Conservation (phyloP, 2,329 filamentous ascomycete genomes). For the Amauroascus verrucosus region DNA sequence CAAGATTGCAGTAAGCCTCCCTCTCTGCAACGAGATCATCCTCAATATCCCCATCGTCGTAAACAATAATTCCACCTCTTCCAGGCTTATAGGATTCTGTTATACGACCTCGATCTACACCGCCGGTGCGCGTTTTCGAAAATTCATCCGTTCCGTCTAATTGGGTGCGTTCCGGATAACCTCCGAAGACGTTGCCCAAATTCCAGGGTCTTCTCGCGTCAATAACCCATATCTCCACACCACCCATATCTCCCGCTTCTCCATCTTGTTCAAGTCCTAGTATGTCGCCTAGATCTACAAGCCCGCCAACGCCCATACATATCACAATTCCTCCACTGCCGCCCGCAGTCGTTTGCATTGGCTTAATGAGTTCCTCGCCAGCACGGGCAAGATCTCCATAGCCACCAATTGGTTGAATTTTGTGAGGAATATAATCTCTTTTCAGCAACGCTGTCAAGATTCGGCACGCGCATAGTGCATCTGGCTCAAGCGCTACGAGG, state of each 20-base stretch:
- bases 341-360: conserved; percentile 76
- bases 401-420: conserved; percentile 87
- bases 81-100: conserved; percentile 62
- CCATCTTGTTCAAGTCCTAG: conserved; percentile 64
- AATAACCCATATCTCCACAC: conserved; percentile 91
- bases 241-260: conserved; percentile 54
- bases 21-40: conserved; percentile 64
- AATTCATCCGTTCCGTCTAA: conserved; percentile 33
- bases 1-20: conserved; percentile 72
- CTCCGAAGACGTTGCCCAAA: conserved; percentile 81
- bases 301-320: conserved; percentile 82
- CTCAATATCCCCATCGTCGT: conserved; percentile 91
- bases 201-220: conserved; percentile 93
- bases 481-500: conserved; percentile 85
- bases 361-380: conserved; percentile 66
- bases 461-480: conserved; percentile 88
- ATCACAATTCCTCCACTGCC: conserved; percentile 82
- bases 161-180: conserved; percentile 48
- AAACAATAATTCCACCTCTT: conserved; percentile 80
- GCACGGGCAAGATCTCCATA: conserved; percentile 79
- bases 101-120: conserved; percentile 64
- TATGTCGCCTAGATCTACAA: conserved; percentile 74
- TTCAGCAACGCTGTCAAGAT: conserved; percentile 90
- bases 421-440: conserved; percentile 94
- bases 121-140: conserved; percentile 45